Base-by-base conservation (phyloP, 139 green algal genomes). In the Chlamydomonas incerta region DNA sequence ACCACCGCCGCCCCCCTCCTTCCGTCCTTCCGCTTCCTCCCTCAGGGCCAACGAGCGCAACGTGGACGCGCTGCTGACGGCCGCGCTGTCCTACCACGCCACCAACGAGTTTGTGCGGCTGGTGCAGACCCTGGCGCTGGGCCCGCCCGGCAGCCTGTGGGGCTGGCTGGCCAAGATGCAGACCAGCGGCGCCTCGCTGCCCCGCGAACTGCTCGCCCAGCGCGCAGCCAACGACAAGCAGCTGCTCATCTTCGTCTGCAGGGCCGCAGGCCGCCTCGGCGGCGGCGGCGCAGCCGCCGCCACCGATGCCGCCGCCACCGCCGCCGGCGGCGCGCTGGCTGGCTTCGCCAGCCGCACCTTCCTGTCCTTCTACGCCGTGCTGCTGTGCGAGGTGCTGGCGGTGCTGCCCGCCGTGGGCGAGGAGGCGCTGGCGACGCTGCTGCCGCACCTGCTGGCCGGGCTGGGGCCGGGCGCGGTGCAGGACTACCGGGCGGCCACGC, bases 51-150 rank as follows among this genome's bases (percentile, higher is more conserved):
- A 99, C 46, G 91, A 97, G 86, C 89, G 87, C 82, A 97, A 98
- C 87, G 92, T 98, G n/a, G 86, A 94, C 6, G 88, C 91, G 0
- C 65, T 98, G 41, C 87, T 99, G 82, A 47, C 81, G 8, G 91
- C 85, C 5, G 93, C 91, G 15, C 88, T 99, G 76, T 94, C 96
- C 1, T 99, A 97, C 89, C 97, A 99, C 88, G 79, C 89, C 41
- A 98, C 97, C 23, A 91, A 95, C 74, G 90, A 98, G 86, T 99
- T 99, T 91, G 96, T 98, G 47, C 94, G 94, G 21, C 91, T 98
- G 81, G 91, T 98, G 60, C 74, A 95, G 60, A 77, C 92, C 18
- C 77, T 97, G 65, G 74, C 89, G 17, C 83, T 99, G 17, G 85
- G 95, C 37, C 68, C 82, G 46, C 84, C 69, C 10, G 41, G 70